Conservation (phyloP, 1,139 yeast genomes). For the Zygosaccharomyces pseudobailii region DNA sequence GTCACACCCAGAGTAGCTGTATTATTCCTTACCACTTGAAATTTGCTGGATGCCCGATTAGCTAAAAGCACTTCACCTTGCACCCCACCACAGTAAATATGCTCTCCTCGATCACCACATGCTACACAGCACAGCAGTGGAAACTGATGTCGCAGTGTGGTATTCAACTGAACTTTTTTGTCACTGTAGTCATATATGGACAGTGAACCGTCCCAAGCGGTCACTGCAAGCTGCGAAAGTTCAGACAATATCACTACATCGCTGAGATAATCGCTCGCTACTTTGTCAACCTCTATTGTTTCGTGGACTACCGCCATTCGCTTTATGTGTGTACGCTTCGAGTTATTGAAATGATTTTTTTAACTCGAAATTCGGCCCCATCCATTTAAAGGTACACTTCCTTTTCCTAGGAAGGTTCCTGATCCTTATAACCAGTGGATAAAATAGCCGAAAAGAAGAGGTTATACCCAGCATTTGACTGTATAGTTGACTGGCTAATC, state of each 20-base stretch:
- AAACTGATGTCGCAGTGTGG: conserved; percentile 13
- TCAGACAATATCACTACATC: conserved; percentile 17
- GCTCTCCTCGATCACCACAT: conserved; percentile 1
- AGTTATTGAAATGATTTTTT: not conserved
- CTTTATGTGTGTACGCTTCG: not conserved
- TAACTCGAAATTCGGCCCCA: conserved; percentile 1
- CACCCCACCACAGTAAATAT: conserved; percentile 27
- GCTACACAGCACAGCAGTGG: conserved; percentile 19
- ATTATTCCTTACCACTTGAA: conserved; percentile 12
- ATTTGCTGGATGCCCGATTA: conserved; percentile 18
- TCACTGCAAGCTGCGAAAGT: conserved; percentile 17
- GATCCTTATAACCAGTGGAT: not conserved
- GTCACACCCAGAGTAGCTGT: conserved; percentile 19
- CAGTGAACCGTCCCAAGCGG: conserved; percentile 32
- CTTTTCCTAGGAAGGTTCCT: not conserved
- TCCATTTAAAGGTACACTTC: not conserved
- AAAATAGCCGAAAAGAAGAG: not conserved
- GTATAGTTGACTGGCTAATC: not conserved
- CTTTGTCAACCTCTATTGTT: conserved; percentile 10
- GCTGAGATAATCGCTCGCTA: conserved; percentile 28
- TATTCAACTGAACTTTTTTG: conserved; percentile 11
- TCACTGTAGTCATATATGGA: conserved; percentile 17
- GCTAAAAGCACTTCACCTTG: conserved; percentile 29
- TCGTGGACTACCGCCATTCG: conserved; percentile 5
- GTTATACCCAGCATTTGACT: not conserved